Percentiles rank a stretch among this genome's conserved stretches.
Conservation (phyloP, 108 stramenopile species). For the Fragilaria crotonensis region DNA sequence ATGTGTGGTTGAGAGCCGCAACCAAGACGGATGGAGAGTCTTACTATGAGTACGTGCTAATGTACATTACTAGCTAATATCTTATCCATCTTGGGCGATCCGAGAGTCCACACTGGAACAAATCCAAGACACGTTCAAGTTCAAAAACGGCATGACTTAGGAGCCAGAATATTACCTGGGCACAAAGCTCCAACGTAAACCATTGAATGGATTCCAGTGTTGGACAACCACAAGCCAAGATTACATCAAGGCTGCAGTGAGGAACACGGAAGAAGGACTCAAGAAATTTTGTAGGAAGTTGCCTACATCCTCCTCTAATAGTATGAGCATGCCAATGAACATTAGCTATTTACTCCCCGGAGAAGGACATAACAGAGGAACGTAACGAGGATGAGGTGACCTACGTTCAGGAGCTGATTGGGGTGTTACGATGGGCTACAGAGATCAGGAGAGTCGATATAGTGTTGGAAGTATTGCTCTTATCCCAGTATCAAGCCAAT, state of each 20-base stretch:
- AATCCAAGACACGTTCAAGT: too few species aligned
- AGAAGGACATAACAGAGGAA: conserved; percentile 7
- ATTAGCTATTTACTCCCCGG: conserved; percentile 5
- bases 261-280: not conserved
- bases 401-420: conserved; percentile 22
- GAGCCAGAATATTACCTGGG: not conserved
- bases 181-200: not conserved
- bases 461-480: conserved; percentile 11
- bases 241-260: not conserved
- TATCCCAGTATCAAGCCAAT: conserved; percentile 16
- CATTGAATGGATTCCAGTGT: not conserved
- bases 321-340: conserved; percentile 2
- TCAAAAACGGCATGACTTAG: not conserved
- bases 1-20: too few species aligned
- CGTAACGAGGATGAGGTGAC: not conserved
- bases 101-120: not conserved
- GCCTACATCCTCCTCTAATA: too few species aligned
- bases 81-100: conserved; percentile 6
- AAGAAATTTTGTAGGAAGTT: not conserved
- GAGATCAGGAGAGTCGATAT: conserved; percentile 23
- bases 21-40: too few species aligned
- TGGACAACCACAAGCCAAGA: conserved; percentile 2
- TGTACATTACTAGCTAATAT: too few species aligned
- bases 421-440: too few species aligned
- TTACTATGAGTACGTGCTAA: too few species aligned